Percentiles rank a stretch among this genome's conserved stretches.
Conservation (phyloP, 1,284 basidiomycete genomes). For the Ganoderma boninense region DNA sequence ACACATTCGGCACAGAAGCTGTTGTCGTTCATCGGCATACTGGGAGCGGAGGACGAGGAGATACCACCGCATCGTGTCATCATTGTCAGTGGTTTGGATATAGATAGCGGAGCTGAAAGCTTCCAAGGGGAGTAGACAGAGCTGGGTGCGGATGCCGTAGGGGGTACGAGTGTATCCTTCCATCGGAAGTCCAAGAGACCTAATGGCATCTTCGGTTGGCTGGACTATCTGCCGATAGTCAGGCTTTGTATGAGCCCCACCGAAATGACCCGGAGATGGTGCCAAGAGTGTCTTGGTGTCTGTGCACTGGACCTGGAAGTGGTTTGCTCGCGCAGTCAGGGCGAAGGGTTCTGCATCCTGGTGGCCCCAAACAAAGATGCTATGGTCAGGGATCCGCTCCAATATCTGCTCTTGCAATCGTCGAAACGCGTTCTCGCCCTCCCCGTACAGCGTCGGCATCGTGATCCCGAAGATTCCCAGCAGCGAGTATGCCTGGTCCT, state of each 20-base stretch:
- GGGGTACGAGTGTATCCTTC: background rate
- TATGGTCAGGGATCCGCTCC: background rate
- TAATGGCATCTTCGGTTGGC: too few relatives aligned
- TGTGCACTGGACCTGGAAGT: background rate
- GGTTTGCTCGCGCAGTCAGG: background rate
- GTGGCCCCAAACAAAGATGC: background rate
- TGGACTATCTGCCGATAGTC: too few relatives aligned
- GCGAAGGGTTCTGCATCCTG: background rate
- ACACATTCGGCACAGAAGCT: too few relatives aligned
- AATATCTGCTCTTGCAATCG: conserved; percentile 11
- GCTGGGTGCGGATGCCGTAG: background rate
- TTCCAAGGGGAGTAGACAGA: background rate
- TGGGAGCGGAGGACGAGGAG: too few relatives aligned
- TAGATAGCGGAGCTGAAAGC: background rate
- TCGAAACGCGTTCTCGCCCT: conserved; percentile 2
- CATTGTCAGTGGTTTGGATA: background rate
- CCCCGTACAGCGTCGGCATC: background rate
- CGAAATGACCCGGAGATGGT: background rate
- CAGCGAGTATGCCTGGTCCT: conserved; percentile 2
- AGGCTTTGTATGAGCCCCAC: too few relatives aligned
- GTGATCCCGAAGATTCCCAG: background rate
- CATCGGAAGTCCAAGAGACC: background rate
- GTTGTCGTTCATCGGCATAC: too few relatives aligned
- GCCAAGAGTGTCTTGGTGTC: background rate
- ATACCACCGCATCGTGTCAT: too few relatives aligned